Evolutionary conservation across 306 rosid species (phyloP).

Genomic region (Vigna mungo): DNA sequence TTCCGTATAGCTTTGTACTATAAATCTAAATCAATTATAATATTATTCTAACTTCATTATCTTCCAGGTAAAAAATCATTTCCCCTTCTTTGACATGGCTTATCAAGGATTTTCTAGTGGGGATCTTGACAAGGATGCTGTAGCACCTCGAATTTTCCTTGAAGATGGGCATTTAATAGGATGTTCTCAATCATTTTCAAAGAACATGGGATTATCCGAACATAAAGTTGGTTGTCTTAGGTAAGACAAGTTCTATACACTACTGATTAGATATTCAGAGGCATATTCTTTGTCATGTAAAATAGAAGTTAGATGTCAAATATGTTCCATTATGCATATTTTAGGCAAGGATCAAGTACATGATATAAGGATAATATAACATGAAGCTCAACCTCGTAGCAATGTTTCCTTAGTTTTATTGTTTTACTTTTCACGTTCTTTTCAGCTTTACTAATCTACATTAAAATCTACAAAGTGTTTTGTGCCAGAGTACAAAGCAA

Average conservation of each 20-base stretch:
- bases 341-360: constrained; percentile 11
- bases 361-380: constrained; percentile 19
- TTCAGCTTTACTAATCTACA: constrained; percentile 2
- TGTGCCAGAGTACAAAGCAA: constrained; percentile 67
- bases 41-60: constrained; percentile 21
- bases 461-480: constrained; percentile 47
- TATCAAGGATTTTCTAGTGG: constrained; percentile 94
- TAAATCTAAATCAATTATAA: neutral
- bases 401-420: neutral
- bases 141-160: constrained; percentile 72
- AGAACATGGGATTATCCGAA: constrained; percentile 83
- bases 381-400: constrained; percentile 13
- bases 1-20: neutral
- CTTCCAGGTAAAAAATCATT: constrained; percentile 77
- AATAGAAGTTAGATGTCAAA: neutral
- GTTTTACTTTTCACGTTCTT: constrained; percentile 19
- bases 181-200: constrained; percentile 81
- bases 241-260: constrained; percentile 48
- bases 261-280: neutral
- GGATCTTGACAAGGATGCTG: constrained; percentile 80
- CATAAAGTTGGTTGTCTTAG: constrained; percentile 93
- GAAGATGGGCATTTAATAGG: constrained; percentile 84
- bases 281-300: neutral
- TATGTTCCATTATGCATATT: neutral
- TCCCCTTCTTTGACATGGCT: constrained; percentile 92